phyloP scores from a whole-genome alignment of 2,329 filamentous ascomycete species.

The Ophiobolus disseminans region DNA sequence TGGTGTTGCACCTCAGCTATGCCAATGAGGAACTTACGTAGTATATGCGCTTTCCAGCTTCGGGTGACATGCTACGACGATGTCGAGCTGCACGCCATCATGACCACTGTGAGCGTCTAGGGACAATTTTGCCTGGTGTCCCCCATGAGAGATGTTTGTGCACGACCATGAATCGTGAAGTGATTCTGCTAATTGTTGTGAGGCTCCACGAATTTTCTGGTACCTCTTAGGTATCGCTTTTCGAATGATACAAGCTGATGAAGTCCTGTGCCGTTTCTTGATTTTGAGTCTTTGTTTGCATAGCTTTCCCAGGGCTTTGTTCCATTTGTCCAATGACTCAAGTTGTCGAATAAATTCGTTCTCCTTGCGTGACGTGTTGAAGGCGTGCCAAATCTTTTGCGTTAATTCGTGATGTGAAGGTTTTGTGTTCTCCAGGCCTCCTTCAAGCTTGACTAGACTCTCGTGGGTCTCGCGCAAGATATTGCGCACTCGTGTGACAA shows the following conservation, averaged over 20 bases:
- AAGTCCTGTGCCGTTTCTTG: conserved; percentile 5
- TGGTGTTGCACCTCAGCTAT: no score
- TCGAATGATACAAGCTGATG: conserved; percentile 6
- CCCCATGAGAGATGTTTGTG: conserved; percentile 16
- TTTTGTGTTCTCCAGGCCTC: conserved; percentile 6
- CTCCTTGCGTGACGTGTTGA: conserved; percentile 6
- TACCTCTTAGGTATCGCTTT: conserved; percentile 7
- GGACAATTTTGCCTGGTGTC: conserved; percentile 19
- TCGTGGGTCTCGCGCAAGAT: conserved; percentile 12
- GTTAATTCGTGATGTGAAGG: conserved; percentile 5
- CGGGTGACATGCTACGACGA: conserved; percentile 16
- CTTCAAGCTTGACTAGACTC: conserved; percentile 8
- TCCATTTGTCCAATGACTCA: conserved; percentile 13
- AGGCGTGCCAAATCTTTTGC: conserved; percentile 4
- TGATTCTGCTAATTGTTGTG: conserved; percentile 5
- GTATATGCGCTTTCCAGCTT: not conserved
- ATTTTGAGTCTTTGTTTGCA: not conserved
- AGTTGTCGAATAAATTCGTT: conserved; percentile 6
- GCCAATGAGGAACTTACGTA: no score
- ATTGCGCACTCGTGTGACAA: conserved; percentile 13
- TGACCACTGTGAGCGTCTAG: conserved; percentile 10
- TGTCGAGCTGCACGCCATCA: conserved; percentile 13
- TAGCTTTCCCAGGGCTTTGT: conserved; percentile 8
- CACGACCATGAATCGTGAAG: conserved; percentile 17
- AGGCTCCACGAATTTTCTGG: conserved; percentile 8